phyloP scores from a whole-genome alignment of 345 rosid genomes.

The Punica granatum region DNA sequence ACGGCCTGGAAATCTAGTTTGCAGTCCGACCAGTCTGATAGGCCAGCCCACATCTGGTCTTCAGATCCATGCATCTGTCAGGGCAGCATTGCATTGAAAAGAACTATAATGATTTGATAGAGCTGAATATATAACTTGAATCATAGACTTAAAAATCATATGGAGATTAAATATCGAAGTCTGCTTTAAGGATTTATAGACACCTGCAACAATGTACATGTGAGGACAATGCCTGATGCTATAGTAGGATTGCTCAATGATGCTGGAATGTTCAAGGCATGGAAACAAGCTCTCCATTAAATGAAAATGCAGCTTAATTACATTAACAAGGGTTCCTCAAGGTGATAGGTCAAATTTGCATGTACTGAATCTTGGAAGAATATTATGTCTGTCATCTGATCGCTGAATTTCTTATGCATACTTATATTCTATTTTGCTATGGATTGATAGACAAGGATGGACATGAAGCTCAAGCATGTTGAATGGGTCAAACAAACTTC shows the following conservation, averaged over 20 bases:
- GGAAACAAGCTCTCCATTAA: not conserved
- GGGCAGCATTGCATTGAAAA: not conserved
- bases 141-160: not conserved
- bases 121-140: not conserved
- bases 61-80: not conserved
- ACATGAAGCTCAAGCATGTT: too few species aligned
- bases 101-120: not conserved
- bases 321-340: too few species aligned
- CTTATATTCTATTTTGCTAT: too few species aligned
- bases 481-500: not conserved
- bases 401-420: too few species aligned
- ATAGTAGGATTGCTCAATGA: not conserved
- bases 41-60: not conserved
- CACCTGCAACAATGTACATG: not conserved
- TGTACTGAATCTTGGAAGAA: not conserved
- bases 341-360: too few species aligned
- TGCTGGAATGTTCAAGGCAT: not conserved
- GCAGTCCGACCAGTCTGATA: not conserved
- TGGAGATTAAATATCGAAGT: not conserved
- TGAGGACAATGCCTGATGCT: not conserved
- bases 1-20: not conserved
- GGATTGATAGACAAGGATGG: too few species aligned
- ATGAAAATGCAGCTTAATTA: too few species aligned
- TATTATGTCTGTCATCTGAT: too few species aligned
- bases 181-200: not conserved